Evolutionary conservation across 345 rosid species (phyloP), one percentile per base, ranked within the genome.

Genomic region (Arabis hirsuta): DNA sequence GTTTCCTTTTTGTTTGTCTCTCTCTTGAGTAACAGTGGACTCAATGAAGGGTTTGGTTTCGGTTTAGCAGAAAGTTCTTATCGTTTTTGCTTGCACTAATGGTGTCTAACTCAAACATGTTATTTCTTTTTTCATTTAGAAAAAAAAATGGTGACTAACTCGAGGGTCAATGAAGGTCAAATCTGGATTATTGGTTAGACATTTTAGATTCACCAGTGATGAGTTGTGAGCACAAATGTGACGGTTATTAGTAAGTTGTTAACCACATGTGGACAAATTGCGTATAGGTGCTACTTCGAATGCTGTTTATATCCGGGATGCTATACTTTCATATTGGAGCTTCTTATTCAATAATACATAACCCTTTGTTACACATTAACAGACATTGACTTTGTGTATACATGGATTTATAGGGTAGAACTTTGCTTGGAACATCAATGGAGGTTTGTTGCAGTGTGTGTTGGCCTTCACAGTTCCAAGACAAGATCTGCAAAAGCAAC

Each of bases 401-500:
- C 12, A 41, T 71, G 6, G 19, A 29, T 48, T 67, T 54, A 63
- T 69, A 41, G 32, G 43, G 13, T 13, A 46, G 65, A 62, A 22
- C 13, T 44, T 34, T 47, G 47, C 26, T 41, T 48, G 61, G 54
- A 48, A 29, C 36, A 20, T 20, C 16, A 55, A 8, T 62, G 9
- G 12, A 55, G 54, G 46, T 55, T 62, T 55, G 29, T 46, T 62
- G 65, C 39, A 62, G 32, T 12, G 24, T 56, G 41, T 68, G 16
- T 32, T 53, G 69, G 29, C 56, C 72, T 64, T 76, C 71, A 69
- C 12, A 76, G 61, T 51, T 76, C 79, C 31, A 76, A 29, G 46
- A 62, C 75, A 63, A 62, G 62, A 55, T 63, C 79, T 76, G 71
- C 71, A 48, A 56, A 76, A n/a, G 19, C 44, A 68, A 75, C 26